A percentile compares a stretch with the other conserved stretches of the same genome.
phyloP scores from a whole-genome alignment of 495 filamentous ascomycete genomes.

The Xylaria intraflava region DNA sequence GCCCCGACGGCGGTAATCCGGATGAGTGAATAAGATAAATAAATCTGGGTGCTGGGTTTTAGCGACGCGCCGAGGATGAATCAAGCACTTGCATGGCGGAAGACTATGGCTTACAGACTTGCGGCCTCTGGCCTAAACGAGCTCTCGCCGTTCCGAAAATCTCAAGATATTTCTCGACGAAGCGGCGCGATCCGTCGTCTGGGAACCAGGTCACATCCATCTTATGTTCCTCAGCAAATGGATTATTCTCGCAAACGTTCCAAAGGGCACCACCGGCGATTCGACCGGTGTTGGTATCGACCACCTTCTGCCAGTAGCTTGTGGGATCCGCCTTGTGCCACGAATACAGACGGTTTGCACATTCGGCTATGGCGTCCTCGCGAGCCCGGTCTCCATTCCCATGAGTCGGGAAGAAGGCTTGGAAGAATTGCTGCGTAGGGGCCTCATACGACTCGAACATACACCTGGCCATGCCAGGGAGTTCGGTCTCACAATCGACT shows the following conservation, averaged over 20 bases:
- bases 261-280: slow-evolving; percentile 31
- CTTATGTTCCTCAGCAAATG: slow-evolving; percentile 16
- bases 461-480: slow-evolving; percentile 15
- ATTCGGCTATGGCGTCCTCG: slow-evolving; percentile 20
- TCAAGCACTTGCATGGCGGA: background rate
- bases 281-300: slow-evolving; percentile 30
- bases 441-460: slow-evolving; percentile 18
- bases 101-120: slow-evolving; percentile 23
- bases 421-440: slow-evolving; percentile 18
- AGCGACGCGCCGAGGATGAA: background rate
- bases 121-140: slow-evolving; percentile 22
- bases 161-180: slow-evolving; percentile 24
- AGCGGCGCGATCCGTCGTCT: slow-evolving; percentile 22
- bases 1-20: slow-evolving; percentile 26
- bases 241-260: slow-evolving; percentile 30
- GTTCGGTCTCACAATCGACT: slow-evolving; percentile 12
- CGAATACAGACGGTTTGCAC: slow-evolving; percentile 17
- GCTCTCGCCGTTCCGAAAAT: slow-evolving; percentile 18
- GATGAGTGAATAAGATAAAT: slow-evolving; percentile 26
- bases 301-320: slow-evolving; percentile 28
- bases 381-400: slow-evolving; percentile 10
- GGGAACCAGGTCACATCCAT: slow-evolving; percentile 31
- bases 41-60: no score
- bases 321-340: slow-evolving; percentile 25
- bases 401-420: slow-evolving; percentile 17